Conservation (phyloP, 2,329 filamentous ascomycete genomes). For the Fusarium avenaceum region DNA sequence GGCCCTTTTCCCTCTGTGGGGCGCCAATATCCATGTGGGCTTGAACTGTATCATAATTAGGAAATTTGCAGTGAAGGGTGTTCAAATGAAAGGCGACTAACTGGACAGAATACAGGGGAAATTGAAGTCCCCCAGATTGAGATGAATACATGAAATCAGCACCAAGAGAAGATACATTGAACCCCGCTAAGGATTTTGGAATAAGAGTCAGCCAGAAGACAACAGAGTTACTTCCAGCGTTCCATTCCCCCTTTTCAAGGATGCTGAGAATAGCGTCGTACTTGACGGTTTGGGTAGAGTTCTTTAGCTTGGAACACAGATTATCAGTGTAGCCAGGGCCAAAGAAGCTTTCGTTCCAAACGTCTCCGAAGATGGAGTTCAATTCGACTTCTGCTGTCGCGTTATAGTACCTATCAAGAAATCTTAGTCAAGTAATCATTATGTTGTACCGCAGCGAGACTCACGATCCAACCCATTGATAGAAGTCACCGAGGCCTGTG, state of each 20-base stretch:
- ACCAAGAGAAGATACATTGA: not conserved
- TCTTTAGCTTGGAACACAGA: constrained; percentile 2
- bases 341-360: not conserved
- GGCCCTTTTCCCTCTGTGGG: rapidly evolving
- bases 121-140: not conserved
- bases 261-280: constrained; percentile 14
- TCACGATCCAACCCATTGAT: constrained; percentile 21
- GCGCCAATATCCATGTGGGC: constrained; percentile 2
- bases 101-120: not conserved
- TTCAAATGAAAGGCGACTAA: not conserved
- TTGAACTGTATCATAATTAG: not conserved
- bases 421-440: not conserved
- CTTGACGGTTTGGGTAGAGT: not conserved
- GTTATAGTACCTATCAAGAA: constrained; percentile 9
- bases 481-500: not conserved
- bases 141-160: rapidly evolving
- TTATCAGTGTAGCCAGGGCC: not conserved
- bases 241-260: constrained; percentile 10
- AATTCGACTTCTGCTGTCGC: constrained; percentile 12
- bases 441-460: rapidly evolving
- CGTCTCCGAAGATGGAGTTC: not conserved
- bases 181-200: not conserved
- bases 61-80: too few species aligned
- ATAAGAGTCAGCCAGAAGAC: constrained; percentile 16
- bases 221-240: constrained; percentile 2